A percentile compares a stretch with the other conserved stretches of the same genome.
These are phyloP conservation scores for Mycena albidolilacea DNA, from an alignment of 768 basidiomycete species.

Conservation along the genomic window DNA sequence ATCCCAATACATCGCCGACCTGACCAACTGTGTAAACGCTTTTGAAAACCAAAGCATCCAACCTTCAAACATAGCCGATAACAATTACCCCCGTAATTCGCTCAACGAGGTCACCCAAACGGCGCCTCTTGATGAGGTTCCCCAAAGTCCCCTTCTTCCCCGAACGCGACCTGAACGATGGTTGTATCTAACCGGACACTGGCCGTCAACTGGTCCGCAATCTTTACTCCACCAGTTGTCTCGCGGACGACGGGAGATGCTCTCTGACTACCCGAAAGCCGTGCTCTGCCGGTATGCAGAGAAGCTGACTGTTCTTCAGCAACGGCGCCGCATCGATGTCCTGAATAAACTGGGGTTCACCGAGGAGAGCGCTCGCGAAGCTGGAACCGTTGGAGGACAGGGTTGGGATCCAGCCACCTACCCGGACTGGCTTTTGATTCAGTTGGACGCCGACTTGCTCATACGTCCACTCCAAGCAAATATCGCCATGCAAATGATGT, in stretches of 20 bases:
- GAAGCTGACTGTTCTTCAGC: not conserved
- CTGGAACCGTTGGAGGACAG: not conserved
- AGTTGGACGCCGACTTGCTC: conserved; percentile 56
- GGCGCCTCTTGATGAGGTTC: no score
- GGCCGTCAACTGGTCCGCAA: conserved; percentile 19
- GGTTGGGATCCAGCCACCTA: conserved; percentile 39
- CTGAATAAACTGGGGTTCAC: not conserved
- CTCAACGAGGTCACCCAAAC: not conserved
- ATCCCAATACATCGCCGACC: conserved; percentile 11
- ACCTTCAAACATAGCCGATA: no score
- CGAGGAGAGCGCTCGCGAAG: conserved; percentile 7
- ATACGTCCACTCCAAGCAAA: conserved; percentile 58
- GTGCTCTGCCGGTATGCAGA: conserved; percentile 15
- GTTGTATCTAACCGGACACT: conserved; percentile 16
- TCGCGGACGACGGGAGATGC: not conserved
- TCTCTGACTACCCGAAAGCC: not conserved
- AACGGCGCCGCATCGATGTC: conserved; percentile 1
- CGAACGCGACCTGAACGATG: not conserved
- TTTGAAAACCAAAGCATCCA: conserved; percentile 9
- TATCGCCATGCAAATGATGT: conserved; percentile 43
- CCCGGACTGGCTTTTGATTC: conserved; percentile 62
- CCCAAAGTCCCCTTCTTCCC: not conserved
- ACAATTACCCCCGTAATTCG: not conserved
- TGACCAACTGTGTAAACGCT: conserved; percentile 17
- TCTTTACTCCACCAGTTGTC: conserved; percentile 22